A percentile compares a stretch with the other conserved stretches of the same genome.
These are phyloP conservation scores for Avena insularis DNA, from an alignment of 176 grass and related monocot genomes.

Conservation along the genomic window DNA sequence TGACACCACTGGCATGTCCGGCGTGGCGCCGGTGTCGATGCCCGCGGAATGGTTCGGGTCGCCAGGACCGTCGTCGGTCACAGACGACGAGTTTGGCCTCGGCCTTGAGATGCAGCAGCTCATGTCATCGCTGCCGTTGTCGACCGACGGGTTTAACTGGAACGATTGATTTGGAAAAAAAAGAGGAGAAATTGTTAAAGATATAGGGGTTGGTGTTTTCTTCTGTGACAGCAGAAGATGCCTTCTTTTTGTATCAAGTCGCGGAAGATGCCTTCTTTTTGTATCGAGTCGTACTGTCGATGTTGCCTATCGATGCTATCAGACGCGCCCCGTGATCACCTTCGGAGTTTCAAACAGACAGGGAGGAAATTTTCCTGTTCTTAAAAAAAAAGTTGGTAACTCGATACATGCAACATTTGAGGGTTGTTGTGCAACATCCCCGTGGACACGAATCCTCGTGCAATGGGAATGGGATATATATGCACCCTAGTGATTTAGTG, in stretches of 20 bases:
- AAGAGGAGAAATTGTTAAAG: background rate
- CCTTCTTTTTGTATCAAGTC: slow-evolving; percentile 32
- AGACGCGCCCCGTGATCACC: background rate
- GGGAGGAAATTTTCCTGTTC: background rate
- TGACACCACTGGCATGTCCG: slow-evolving; percentile 28
- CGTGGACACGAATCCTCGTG: too few species aligned
- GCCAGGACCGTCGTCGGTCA: slow-evolving; percentile 56
- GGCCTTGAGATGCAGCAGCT: slow-evolving; percentile 58
- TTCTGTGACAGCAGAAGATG: slow-evolving; percentile 18
- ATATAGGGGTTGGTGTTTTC: background rate
- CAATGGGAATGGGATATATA: too few species aligned
- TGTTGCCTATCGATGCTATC: background rate
- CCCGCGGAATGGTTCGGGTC: slow-evolving; percentile 51
- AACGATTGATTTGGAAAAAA: slow-evolving; percentile 29
- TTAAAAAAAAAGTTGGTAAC: background rate
- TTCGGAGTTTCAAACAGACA: background rate
- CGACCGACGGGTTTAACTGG: slow-evolving; percentile 47
- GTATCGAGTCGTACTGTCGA: slow-evolving; percentile 6
- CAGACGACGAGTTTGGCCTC: slow-evolving; percentile 52
- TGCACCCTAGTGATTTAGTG: too few species aligned
- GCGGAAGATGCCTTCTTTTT: slow-evolving; percentile 32
- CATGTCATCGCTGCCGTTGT: slow-evolving; percentile 43
- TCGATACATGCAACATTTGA: too few species aligned
- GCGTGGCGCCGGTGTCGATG: background rate
- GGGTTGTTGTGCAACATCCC: too few species aligned